A percentile compares a stretch with the other conserved stretches of the same genome.
phyloP scores from a whole-genome alignment of 345 rosid species.

The Angophora floribunda region DNA sequence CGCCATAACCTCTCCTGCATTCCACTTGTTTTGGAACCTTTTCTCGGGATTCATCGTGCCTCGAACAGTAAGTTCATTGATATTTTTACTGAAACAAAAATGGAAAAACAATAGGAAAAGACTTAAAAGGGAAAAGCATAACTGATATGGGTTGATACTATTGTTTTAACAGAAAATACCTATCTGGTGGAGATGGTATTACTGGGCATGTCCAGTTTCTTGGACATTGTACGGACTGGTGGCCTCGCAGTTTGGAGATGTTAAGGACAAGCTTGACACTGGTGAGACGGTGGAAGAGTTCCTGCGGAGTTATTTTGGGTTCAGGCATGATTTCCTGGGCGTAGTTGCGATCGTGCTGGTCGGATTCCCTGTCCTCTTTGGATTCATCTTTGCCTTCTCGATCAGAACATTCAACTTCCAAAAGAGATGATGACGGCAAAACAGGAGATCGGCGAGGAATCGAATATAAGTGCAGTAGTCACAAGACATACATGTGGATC shows the following conservation, averaged over 20 bases:
- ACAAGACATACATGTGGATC: neutral
- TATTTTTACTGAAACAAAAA: neutral
- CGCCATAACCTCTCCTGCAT: constrained; percentile 30
- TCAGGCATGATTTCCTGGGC: constrained; percentile 41
- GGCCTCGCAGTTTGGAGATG: constrained; percentile 48
- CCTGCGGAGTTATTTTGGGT: constrained; percentile 47
- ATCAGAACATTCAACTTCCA: constrained; percentile 74
- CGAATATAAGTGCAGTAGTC: neutral
- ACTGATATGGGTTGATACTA: neutral
- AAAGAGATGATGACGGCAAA: constrained; percentile 20
- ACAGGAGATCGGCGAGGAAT: neutral
- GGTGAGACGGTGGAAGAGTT: constrained; percentile 52
- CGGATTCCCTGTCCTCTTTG: constrained; percentile 38
- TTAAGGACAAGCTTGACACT: constrained; percentile 17
- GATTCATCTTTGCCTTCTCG: constrained; percentile 58
- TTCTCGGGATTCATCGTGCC: constrained; percentile 59
- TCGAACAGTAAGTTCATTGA: constrained; percentile 13
- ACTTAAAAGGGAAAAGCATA: neutral
- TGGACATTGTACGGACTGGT: constrained; percentile 52
- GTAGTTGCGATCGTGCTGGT: constrained; percentile 39
- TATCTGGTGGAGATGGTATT: constrained; percentile 70
- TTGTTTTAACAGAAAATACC: constrained; percentile 38
- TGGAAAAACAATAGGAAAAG: neutral
- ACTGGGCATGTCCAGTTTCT: constrained; percentile 38
- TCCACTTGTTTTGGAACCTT: constrained; percentile 44